A percentile compares a stretch with the other conserved stretches of the same genome.
These are phyloP conservation scores for Colletotrichum sp. DNA, from an alignment of 2,329 filamentous ascomycete species.

Conservation along the genomic window DNA sequence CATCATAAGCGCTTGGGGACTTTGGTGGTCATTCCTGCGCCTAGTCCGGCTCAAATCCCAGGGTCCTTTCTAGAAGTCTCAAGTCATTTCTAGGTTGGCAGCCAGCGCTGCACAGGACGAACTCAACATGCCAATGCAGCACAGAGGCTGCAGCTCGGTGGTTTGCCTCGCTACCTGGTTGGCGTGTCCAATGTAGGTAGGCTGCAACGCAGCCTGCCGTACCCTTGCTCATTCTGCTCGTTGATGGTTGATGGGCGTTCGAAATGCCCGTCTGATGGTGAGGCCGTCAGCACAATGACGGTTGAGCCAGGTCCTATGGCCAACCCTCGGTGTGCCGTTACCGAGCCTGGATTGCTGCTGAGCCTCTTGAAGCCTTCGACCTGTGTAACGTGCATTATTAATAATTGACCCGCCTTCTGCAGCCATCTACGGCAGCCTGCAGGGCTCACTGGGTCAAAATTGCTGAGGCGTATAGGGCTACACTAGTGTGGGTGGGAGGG, in stretches of 20 bases:
- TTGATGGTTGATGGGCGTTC: neutral
- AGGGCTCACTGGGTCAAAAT: no score
- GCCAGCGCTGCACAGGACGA: neutral
- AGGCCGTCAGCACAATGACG: neutral
- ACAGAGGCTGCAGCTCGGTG: neutral
- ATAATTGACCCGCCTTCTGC: neutral
- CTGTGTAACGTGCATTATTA: conserved; percentile 1
- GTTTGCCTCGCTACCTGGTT: neutral
- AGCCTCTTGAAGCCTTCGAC: neutral
- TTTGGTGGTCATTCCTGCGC: neutral
- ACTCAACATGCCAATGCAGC: neutral
- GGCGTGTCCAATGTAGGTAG: neutral
- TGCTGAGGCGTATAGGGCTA: no score
- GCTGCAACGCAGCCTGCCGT: neutral
- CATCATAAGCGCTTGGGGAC: neutral
- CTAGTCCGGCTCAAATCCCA: neutral
- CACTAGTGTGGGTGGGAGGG: no score
- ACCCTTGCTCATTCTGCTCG: neutral
- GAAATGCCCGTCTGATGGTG: conserved; percentile 11
- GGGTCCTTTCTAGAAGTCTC: conserved; percentile 8
- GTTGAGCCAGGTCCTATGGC: neutral
- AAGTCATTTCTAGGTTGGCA: neutral
- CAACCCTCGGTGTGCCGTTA: neutral
- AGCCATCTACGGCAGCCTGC: no score
- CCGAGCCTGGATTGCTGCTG: neutral